A percentile compares a stretch with the other conserved stretches of the same genome.
Conservation (phyloP, 2,329 filamentous ascomycete genomes). For the Xylaria sp. region DNA sequence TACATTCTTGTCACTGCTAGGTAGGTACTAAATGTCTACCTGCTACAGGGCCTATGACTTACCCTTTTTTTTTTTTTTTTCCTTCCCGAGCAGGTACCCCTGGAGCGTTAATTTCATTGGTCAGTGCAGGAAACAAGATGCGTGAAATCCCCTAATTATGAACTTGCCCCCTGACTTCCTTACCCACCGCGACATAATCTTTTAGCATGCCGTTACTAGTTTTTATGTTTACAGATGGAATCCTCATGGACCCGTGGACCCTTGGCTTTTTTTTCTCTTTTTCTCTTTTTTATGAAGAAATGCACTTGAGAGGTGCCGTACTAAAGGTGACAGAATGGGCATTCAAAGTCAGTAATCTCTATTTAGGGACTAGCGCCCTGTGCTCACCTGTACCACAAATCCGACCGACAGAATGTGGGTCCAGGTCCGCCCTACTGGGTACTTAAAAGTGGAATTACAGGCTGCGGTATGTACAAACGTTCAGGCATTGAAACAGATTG, state of each 20-base stretch:
- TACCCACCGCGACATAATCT: neutral
- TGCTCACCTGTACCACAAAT: neutral
- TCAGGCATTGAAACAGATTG: neutral
- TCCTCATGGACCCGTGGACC: no score
- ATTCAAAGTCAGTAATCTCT: neutral
- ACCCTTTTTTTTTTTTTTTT: conserved; percentile 12
- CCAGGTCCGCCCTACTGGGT: neutral
- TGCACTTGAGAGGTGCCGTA: neutral
- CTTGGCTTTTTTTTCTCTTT: no score
- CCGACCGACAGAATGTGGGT: conserved; percentile 9
- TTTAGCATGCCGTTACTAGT: no score
- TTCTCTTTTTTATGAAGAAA: neutral
- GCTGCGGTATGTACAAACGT: neutral
- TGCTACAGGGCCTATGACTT: neutral
- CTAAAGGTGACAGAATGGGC: neutral
- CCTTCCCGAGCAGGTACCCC: neutral
- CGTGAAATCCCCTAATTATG: neutral
- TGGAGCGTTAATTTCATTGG: neutral
- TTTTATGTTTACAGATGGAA: neutral
- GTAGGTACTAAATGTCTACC: neutral
- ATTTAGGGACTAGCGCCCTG: conserved; percentile 15
- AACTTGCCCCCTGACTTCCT: neutral
- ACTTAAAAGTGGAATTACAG: neutral
- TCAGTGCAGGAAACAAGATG: neutral
- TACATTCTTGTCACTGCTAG: conserved; percentile 14